These are phyloP conservation scores for Suillus sp. DNA, from an alignment of 768 basidiomycete species.

Conservation along the genomic window DNA sequence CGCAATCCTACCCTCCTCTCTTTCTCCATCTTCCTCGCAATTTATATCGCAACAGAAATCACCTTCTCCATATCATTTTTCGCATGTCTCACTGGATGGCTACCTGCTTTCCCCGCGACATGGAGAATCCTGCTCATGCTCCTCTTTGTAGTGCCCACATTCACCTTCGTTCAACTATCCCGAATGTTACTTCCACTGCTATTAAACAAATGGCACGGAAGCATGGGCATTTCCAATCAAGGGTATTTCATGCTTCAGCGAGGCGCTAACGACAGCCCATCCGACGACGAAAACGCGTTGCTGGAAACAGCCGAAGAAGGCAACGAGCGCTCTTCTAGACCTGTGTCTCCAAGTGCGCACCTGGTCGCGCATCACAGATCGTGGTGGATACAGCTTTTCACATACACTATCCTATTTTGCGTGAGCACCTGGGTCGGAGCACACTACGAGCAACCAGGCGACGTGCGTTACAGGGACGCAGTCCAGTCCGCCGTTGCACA, in stretches of 20 bases:
- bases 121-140: slow-evolving; percentile 12
- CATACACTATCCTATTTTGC: slow-evolving; percentile 3
- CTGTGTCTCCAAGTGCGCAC: not conserved
- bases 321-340: slow-evolving; percentile 5
- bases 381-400: slow-evolving; percentile 10
- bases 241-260: slow-evolving; percentile 11
- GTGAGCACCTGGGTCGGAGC: slow-evolving; percentile 2
- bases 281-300: not conserved
- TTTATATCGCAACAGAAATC: slow-evolving; percentile 7
- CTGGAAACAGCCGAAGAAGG: slow-evolving; percentile 3
- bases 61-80: slow-evolving; percentile 3
- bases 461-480: slow-evolving; percentile 12
- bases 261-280: not conserved
- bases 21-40: not conserved
- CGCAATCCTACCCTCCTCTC: slow-evolving; percentile 10
- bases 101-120: slow-evolving; percentile 12
- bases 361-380: not conserved
- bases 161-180: slow-evolving; percentile 5
- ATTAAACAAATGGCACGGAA: not conserved
- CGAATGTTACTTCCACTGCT: slow-evolving; percentile 4
- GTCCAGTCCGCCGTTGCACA: slow-evolving; percentile 7
- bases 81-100: not conserved
- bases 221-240: not conserved
- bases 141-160: slow-evolving; percentile 10
- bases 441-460: slow-evolving; percentile 13